Percentiles rank a stretch among this genome's conserved stretches.
Conservation (phyloP, 768 basidiomycete genomes). For the Lactifluus echinatus region DNA sequence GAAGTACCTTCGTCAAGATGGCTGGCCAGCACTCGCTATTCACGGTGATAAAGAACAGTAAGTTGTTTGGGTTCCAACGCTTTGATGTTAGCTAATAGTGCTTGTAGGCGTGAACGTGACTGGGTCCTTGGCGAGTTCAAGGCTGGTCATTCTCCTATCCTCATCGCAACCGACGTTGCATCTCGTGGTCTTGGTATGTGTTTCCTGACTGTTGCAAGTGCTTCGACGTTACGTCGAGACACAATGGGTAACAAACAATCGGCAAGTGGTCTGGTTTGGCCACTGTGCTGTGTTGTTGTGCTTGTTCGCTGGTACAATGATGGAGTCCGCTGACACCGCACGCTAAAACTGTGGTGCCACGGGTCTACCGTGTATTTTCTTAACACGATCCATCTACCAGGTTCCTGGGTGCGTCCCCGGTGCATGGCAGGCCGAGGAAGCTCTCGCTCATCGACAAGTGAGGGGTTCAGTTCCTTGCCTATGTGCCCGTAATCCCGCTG, state of each 20-base stretch:
- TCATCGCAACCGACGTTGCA: slow-evolving; percentile 98
- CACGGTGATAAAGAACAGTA: slow-evolving; percentile 99
- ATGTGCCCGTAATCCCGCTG: slow-evolving; percentile 20
- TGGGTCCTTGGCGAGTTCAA: slow-evolving; percentile 99
- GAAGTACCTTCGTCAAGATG: slow-evolving; percentile 94
- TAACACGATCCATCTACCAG: slow-evolving; percentile 27
- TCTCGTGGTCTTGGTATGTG: slow-evolving; percentile 99
- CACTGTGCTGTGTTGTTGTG: slow-evolving; percentile 11
- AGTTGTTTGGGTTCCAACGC: slow-evolving; percentile 26
- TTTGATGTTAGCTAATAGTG: not conserved
- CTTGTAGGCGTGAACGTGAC: slow-evolving; percentile 83
- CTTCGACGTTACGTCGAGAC: slow-evolving; percentile 30
- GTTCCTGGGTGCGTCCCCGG: slow-evolving; percentile 30
- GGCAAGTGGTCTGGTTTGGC: slow-evolving; percentile 17
- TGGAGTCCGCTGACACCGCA: slow-evolving; percentile 14
- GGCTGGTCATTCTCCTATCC: slow-evolving; percentile 91
- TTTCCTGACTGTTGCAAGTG: slow-evolving; percentile 40
- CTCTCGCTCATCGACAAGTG: slow-evolving; percentile 27
- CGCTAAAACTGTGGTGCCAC: slow-evolving; percentile 11
- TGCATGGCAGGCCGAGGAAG: slow-evolving; percentile 30
- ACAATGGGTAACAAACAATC: slow-evolving; percentile 27
- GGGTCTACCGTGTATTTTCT: slow-evolving; percentile 15
- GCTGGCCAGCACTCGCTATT: slow-evolving; percentile 99
- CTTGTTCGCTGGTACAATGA: slow-evolving; percentile 21
- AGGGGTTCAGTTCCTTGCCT: slow-evolving; percentile 23